Conservation (phyloP, 768 basidiomycete genomes). For the Lactifluus volemus region DNA sequence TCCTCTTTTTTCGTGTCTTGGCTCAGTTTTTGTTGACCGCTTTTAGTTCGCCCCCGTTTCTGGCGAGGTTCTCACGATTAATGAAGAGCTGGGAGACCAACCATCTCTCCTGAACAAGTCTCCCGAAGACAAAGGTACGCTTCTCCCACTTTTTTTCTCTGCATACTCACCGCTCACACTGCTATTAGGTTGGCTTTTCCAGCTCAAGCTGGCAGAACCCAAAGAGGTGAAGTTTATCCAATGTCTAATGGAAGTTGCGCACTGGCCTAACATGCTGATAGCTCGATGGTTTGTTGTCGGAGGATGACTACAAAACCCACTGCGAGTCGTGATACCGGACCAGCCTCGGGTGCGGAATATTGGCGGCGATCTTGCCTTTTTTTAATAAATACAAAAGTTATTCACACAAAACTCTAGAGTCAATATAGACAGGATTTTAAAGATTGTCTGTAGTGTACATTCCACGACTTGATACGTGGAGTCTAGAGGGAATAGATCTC, state of each 20-base stretch:
- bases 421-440: conserved; percentile 10
- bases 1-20: not conserved
- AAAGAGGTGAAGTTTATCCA: conserved; percentile 48
- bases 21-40: not conserved
- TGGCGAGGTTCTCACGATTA: conserved; percentile 74
- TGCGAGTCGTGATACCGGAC: conserved; percentile 34
- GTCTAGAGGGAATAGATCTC: not conserved
- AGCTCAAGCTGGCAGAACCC: conserved; percentile 72
- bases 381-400: no score
- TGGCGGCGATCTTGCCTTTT: not conserved
- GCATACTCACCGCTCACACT: not conserved
- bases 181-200: conserved; percentile 86
- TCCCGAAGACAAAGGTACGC: conserved; percentile 71
- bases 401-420: conserved; percentile 3
- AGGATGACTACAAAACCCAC: conserved; percentile 63
- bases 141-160: not conserved
- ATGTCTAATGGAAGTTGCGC: not conserved
- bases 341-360: not conserved
- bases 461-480: not conserved
- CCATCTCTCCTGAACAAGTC: conserved; percentile 86
- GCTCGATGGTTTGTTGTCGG: conserved; percentile 64
- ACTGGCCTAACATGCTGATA: conserved; percentile 23
- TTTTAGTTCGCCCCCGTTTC: conserved; percentile 86
- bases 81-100: conserved; percentile 52
- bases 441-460: conserved; percentile 9